Evolutionary conservation across 352 stramenopile genomes (phyloP), one percentile per base, ranked within the genome.

Genomic region (Globisporangium alternatum): DNA sequence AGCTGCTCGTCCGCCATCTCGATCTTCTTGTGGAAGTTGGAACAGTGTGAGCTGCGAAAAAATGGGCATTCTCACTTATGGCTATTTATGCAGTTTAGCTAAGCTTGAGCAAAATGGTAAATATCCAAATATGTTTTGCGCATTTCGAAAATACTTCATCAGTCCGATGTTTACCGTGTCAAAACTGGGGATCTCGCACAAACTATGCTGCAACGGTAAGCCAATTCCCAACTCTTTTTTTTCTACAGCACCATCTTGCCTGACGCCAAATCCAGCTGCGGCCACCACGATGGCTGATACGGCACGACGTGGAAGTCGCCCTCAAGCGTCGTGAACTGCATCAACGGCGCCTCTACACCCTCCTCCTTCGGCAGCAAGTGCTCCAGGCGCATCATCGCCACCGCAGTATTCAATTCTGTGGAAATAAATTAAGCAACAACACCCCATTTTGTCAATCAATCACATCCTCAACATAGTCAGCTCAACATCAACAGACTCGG

Each of bases 301-400:
- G 87, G 87, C 25, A 94, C 67, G 15, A 74, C 85, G 35, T 87
- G 70, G 64, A 91, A 93, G 3, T 71, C 68, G 48, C 83, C 86
- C 39, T 93, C 81, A 5, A 76, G 67, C 2, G 84, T 92, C 45
- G 72, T 75, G 48, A 93, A 93, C 41, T 83, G 64, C 73, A 88
- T 88, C 25, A 58, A 51, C 1, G 77, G 78, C 43, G 67, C 43
- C 45, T 64, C 69, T 30, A 70, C 68, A 8, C 75, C 78, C 6
- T 71, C 71, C 17, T 81, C 73, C 35, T 80, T 80, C 9, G 76
- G 71, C 22, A 86, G 56, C 33, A 95, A 60, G 51, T 88, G 72
- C 52, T 87, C 83, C 3, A 95, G 70, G 28, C 86, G 84, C 73
- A 95, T 86, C 84, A 95, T 95, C 12, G 80, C 80, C 31, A 93